phyloP scores from a whole-genome alignment of 768 basidiomycete genomes.

The Leucocoprinus birnbaumii region DNA sequence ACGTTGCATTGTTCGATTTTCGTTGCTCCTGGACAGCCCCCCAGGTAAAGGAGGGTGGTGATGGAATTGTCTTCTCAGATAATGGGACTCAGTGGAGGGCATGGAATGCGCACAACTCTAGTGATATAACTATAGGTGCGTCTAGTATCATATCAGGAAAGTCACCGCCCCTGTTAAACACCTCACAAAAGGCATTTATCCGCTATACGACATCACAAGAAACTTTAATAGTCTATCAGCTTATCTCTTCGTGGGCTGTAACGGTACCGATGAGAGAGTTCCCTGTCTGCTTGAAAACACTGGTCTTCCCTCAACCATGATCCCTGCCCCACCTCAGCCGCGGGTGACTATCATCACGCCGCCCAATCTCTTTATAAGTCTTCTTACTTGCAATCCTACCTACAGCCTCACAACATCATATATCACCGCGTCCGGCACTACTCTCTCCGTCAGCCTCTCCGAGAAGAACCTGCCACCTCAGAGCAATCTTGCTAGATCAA shows the following conservation, averaged over 20 bases:
- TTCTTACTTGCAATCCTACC: not conserved
- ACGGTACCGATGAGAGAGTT: not conserved
- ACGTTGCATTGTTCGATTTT: not conserved
- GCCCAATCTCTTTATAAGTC: not conserved
- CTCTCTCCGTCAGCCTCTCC: not conserved
- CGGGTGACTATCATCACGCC: not conserved
- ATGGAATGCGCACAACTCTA: not conserved
- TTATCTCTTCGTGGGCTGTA: constrained; percentile 6
- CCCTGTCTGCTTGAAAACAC: not conserved
- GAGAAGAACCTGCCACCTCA: not conserved
- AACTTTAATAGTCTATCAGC: not conserved
- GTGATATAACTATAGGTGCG: constrained; percentile 2
- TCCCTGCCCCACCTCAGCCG: not conserved
- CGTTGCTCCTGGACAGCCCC: not conserved
- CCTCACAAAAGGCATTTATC: too few relatives aligned
- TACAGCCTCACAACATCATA: not conserved
- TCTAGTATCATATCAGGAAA: too few relatives aligned
- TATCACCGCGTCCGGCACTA: not conserved
- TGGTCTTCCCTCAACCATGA: not conserved
- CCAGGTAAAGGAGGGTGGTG: not conserved
- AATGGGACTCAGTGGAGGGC: constrained; percentile 6
- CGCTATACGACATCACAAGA: not conserved
- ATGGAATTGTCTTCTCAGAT: not conserved
- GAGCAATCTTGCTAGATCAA: not conserved
- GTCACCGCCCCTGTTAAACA: too few relatives aligned